Percentiles rank a stretch among this genome's conserved stretches.
Evolutionary conservation across 805 yeast species (phyloP).

Genomic region (Saccharomycopsis javanensis): DNA sequence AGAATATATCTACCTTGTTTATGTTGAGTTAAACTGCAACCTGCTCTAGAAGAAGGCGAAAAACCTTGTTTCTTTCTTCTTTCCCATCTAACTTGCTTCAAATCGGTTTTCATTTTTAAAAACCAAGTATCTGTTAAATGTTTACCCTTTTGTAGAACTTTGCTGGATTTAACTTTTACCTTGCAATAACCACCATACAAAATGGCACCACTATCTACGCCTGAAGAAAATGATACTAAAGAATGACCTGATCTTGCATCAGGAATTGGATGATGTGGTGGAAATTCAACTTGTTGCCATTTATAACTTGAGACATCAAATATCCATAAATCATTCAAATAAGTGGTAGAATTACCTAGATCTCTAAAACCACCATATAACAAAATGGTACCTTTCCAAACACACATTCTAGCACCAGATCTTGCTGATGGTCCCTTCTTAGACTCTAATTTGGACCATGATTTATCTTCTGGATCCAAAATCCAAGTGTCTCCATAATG

Average conservation of each 20-base stretch:
- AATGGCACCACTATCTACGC: constrained; percentile 62
- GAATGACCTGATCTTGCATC: constrained; percentile 95
- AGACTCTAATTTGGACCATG: constrained; percentile 80
- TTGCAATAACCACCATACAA: constrained; percentile 92
- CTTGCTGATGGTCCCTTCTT: constrained; percentile 74
- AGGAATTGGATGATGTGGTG: constrained; percentile 69
- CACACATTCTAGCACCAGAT: constrained; percentile 85
- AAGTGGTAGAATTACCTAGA: constrained; percentile 73
- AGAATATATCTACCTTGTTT: constrained; percentile 76
- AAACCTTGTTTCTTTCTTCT: constrained; percentile 82
- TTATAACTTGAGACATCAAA: constrained; percentile 83
- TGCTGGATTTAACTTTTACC: constrained; percentile 70
- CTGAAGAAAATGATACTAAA: constrained; percentile 43
- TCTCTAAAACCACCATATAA: constrained; percentile 92
- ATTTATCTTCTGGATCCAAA: constrained; percentile 70
- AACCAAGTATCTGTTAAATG: constrained; percentile 80
- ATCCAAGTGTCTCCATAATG: constrained; percentile 97
- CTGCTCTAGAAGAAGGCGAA: constrained; percentile 90
- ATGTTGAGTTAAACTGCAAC: constrained; percentile 81
- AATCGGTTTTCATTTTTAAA: constrained; percentile 76
- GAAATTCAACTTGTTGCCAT: constrained; percentile 86
- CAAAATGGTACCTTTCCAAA: constrained; percentile 84
- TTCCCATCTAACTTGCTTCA: constrained; percentile 71
- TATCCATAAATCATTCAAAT: constrained; percentile 80
- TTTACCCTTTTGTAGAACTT: constrained; percentile 85